A percentile compares a stretch with the other conserved stretches of the same genome.
Conservation (phyloP, 169 alveolate genomes). For the Theileria annulata region DNA sequence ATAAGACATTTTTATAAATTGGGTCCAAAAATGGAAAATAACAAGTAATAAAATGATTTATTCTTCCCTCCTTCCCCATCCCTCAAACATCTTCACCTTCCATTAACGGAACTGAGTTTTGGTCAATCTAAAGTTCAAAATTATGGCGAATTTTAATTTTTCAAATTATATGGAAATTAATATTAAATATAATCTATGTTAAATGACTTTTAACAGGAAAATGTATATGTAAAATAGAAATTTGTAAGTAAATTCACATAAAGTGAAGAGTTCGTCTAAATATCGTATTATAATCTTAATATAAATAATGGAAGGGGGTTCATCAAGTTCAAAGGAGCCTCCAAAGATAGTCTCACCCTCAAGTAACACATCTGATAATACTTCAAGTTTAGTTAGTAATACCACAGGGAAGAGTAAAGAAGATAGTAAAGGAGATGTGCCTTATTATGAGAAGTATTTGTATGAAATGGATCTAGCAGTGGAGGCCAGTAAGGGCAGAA, state of each 20-base stretch:
- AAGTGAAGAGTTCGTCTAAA: neutral
- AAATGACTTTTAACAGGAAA: neutral
- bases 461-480: conserved; percentile 59
- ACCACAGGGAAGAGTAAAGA: neutral
- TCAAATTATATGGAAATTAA: neutral
- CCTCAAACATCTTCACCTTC: neutral
- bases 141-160: neutral
- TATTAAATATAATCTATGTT: neutral
- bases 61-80: conserved; percentile 11
- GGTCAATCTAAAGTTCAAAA: no score
- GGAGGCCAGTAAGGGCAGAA: conserved; percentile 74
- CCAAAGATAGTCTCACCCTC: neutral
- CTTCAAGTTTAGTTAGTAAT: neutral
- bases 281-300: neutral
- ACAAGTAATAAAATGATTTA: neutral
- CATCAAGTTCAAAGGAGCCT: neutral
- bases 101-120: neutral
- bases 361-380: conserved; percentile 2
- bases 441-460: conserved; percentile 4
- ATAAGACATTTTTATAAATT: conserved; percentile 90
- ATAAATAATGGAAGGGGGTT: conserved; percentile 2
- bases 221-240: neutral
- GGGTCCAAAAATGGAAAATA: neutral
- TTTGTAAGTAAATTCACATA: neutral
- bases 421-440: neutral